phyloP scores from a whole-genome alignment of 139 green algal species.

The Deuterostichococcus epilithicus region DNA sequence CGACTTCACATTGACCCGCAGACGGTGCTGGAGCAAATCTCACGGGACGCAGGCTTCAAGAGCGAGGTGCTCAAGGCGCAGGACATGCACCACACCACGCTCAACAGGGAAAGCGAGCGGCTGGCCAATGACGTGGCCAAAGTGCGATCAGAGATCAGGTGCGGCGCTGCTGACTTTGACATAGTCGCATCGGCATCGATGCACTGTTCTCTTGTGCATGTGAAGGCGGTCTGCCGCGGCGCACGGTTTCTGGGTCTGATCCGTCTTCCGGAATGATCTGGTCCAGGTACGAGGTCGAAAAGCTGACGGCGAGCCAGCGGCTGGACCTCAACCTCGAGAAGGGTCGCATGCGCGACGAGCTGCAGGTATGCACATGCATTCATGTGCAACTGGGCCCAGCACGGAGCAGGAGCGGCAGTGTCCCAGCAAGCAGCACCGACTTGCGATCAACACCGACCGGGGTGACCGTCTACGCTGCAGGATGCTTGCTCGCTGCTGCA shows the following conservation, averaged over 20 bases:
- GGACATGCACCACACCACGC: conserved; percentile 58
- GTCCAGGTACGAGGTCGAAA: conserved; percentile 90
- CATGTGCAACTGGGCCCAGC: not conserved
- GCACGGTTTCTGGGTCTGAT: no score
- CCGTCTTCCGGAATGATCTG: no score
- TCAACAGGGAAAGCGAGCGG: conserved; percentile 76
- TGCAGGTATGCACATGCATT: conserved; percentile 33
- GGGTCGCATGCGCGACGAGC: conserved; percentile 86
- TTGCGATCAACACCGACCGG: no score
- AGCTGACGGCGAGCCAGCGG: conserved; percentile 84
- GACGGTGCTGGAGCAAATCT: conserved; percentile 66
- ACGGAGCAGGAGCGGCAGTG: no score
- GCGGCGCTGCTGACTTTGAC: conserved; percentile 1
- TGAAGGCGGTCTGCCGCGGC: no score
- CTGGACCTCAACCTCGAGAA: conserved; percentile 96
- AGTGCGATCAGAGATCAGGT: conserved; percentile 79
- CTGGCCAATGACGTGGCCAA: conserved; percentile 85
- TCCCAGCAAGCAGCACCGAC: no score
- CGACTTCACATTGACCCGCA: conserved; percentile 16
- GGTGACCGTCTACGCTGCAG: no score
- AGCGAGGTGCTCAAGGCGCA: conserved; percentile 76
- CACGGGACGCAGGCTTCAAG: conserved; percentile 63
- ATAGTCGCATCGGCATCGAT: not conserved
- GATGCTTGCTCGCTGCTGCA: no score
- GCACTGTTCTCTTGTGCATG: no score